A percentile compares a stretch with the other conserved stretches of the same genome.
phyloP scores from a whole-genome alignment of 768 basidiomycete genomes.

The Xerocomus brunneocitrinus region DNA sequence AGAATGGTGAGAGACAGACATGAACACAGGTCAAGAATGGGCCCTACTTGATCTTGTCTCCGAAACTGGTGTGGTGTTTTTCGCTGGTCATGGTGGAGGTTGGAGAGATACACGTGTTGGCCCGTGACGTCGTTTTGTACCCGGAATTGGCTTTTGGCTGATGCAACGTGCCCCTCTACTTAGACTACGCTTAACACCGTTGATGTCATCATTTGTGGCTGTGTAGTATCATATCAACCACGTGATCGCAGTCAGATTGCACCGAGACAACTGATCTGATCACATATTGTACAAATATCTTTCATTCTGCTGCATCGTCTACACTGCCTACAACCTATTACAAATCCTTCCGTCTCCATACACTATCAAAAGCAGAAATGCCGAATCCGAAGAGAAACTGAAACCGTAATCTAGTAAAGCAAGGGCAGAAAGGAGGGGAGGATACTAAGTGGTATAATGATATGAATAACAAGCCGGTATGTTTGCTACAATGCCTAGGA shows the following conservation, averaged over 20 bases:
- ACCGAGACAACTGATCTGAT: conserved; percentile 4
- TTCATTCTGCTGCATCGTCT: conserved; percentile 9
- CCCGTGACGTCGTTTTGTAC: conserved; percentile 18
- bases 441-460: conserved; percentile 21
- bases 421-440: not conserved
- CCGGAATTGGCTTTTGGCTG: not conserved
- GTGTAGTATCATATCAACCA: not conserved
- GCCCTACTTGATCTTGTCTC: conserved; percentile 13
- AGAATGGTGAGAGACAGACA: not conserved
- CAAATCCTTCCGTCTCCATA: conserved; percentile 5
- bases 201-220: conserved; percentile 15
- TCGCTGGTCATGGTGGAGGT: conserved; percentile 1
- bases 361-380: not conserved
- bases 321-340: conserved; percentile 18
- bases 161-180: conserved; percentile 16
- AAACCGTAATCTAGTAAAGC: not conserved
- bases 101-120: conserved; percentile 5
- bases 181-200: conserved; percentile 1
- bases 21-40: not conserved
- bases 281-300: conserved; percentile 5
- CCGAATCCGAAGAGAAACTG: not conserved
- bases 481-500: conserved; percentile 24
- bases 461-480: conserved; percentile 15
- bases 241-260: not conserved
- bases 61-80: conserved; percentile 5